Base-by-base conservation (phyloP, 2,329 filamentous ascomycete genomes). In the Trichocomaceae sp. region DNA sequence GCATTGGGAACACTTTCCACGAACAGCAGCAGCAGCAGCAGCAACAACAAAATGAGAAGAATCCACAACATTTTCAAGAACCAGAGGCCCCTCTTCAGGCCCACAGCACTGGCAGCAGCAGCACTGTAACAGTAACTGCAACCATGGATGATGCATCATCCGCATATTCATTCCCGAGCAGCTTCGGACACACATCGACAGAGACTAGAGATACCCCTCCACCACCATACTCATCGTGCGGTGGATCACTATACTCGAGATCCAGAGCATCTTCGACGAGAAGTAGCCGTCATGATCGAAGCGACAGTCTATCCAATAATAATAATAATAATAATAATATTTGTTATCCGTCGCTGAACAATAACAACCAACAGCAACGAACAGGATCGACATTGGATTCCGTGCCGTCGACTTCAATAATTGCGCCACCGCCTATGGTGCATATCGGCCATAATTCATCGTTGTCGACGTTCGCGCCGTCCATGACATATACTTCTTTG, bases 141-240 rank as follows among this genome's bases (percentile, higher is more conserved):
- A 50, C 54, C 33, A 52, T 55, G 51, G 56, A 57, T 22, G 72
- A 74, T 57, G 65, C 62, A 39, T 73, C 72, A 19, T 75, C 72
- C 3, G 65, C 68, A 10, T 62, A 72, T 49, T 75, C 72, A 9
- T 70, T 72, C 51, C 70, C 71, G 2, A 74, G 72, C 59, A 74
- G 70, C 50, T 73, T 72, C 58, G 72, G 72, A 6, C 73, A 74
- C 55, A 75, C 72, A 2, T 75, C 72, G 0, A 75, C 72, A 2
- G 72, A 72, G 8, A 75, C 72, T 5, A 61, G 70, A 15, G 72
- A 74, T 35, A 74, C 72, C 0, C 72, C 71, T 1, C 72, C 72
- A 3, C 72, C 72, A 29, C 70, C 72, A 8, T 75, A 75, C 51
- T 74, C 72, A 2, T 63, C 68, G 2, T 63, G 63, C 23, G 63